phyloP scores from a whole-genome alignment of 805 yeast genomes.

The Saturnispora besseyi region DNA sequence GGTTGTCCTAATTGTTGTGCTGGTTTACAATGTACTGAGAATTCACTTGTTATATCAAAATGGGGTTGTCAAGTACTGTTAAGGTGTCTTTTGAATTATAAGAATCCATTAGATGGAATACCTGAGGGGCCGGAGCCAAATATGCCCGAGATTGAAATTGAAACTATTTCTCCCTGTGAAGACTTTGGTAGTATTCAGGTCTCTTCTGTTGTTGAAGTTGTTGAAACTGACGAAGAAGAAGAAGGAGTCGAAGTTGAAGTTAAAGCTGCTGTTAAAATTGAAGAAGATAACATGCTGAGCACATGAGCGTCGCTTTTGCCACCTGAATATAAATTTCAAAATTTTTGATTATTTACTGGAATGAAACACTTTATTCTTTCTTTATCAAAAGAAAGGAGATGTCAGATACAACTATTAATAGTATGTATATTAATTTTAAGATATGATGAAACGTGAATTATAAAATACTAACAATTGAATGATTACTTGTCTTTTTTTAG shows the following conservation, averaged over 20 bases:
- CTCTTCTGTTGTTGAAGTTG: slow-evolving; percentile 50
- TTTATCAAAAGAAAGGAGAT: neutral
- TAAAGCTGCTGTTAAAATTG: neutral
- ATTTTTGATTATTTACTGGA: too few species aligned
- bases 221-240: slow-evolving; percentile 26
- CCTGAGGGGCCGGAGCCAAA: slow-evolving; percentile 69
- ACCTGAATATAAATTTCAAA: neutral
- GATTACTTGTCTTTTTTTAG: neutral
- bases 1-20: slow-evolving; percentile 89
- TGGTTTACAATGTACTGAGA: slow-evolving; percentile 71
- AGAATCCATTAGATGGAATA: slow-evolving; percentile 39
- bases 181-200: slow-evolving; percentile 42
- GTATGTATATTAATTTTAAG: neutral
- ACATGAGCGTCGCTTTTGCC: slow-evolving; percentile 2
- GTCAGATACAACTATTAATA: slow-evolving; percentile 1
- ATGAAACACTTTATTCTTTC: neutral
- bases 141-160: slow-evolving; percentile 60
- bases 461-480: too few species aligned
- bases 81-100: slow-evolving; percentile 49
- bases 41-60: slow-evolving; percentile 74
- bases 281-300: slow-evolving; percentile 1
- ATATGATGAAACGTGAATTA: too few species aligned
- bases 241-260: neutral
- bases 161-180: slow-evolving; percentile 52
- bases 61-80: slow-evolving; percentile 72